Conservation (phyloP, 2,329 filamentous ascomycete species). For the Metarhizium guizhouense region DNA sequence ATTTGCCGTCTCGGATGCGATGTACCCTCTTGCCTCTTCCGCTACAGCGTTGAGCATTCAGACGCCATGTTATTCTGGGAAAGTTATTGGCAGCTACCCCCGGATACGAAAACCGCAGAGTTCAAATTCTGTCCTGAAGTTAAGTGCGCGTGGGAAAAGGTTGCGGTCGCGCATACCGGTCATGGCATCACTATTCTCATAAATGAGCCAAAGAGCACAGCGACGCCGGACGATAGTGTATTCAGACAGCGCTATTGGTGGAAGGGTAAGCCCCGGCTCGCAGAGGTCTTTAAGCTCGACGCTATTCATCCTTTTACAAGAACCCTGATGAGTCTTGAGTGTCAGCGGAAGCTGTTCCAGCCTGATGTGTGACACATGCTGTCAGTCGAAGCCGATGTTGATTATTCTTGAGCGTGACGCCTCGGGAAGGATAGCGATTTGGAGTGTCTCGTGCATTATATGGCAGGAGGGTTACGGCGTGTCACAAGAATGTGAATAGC, state of each 20-base stretch:
- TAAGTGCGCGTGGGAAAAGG: slow-evolving; percentile 4
- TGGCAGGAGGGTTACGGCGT: background rate
- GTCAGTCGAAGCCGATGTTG: background rate
- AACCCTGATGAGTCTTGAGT: background rate
- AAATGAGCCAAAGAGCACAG: slow-evolving; percentile 1
- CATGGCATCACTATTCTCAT: slow-evolving; percentile 4
- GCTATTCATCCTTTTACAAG: slow-evolving; percentile 5
- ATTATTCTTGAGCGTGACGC: background rate
- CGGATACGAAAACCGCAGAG: slow-evolving; percentile 1
- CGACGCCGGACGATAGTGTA: background rate
- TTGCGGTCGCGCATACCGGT: slow-evolving; percentile 3
- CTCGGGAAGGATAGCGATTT: background rate
- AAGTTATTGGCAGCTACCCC: slow-evolving; percentile 4
- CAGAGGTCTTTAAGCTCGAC: slow-evolving; percentile 5
- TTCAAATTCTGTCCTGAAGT: slow-evolving; percentile 4
- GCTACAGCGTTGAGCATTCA: slow-evolving; percentile 4
- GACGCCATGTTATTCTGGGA: slow-evolving; percentile 4
- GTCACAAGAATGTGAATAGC: background rate
- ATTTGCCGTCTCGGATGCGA: background rate
- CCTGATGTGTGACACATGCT: background rate
- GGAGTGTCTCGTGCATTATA: background rate
- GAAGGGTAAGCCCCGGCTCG: background rate
- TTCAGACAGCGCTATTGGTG: background rate
- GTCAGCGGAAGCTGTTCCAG: background rate
- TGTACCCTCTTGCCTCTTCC: slow-evolving; percentile 4